A percentile compares a stretch with the other conserved stretches of the same genome.
Conservation (phyloP, 768 basidiomycete genomes). For the Rhodotorula paludigena region DNA sequence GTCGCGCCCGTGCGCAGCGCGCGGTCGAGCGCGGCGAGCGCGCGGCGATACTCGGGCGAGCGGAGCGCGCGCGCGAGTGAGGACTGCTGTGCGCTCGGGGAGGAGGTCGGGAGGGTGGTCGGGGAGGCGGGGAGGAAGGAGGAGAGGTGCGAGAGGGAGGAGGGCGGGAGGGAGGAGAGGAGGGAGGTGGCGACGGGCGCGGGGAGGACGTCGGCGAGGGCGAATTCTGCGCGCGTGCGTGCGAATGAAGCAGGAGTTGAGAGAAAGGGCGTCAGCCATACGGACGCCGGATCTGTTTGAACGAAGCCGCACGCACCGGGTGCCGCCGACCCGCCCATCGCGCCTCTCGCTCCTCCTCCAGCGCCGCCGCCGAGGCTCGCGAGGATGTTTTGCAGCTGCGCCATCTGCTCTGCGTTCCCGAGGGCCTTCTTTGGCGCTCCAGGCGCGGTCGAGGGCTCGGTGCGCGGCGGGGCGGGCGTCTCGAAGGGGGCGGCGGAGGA, state of each 20-base stretch:
- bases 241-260: too few species aligned
- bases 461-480: background rate
- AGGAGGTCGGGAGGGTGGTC: slow-evolving; percentile 6
- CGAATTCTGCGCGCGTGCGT: slow-evolving; percentile 13
- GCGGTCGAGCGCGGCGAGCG: slow-evolving; percentile 8
- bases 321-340: too few species aligned
- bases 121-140: slow-evolving; percentile 18
- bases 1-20: slow-evolving; percentile 37
- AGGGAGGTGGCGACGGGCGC: slow-evolving; percentile 11
- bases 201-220: slow-evolving; percentile 33
- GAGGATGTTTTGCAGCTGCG: slow-evolving; percentile 13
- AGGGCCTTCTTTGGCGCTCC: background rate
- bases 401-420: slow-evolving; percentile 3
- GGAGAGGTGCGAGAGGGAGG: slow-evolving; percentile 15
- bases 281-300: too few species aligned
- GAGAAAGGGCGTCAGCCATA: background rate
- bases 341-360: background rate
- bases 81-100: background rate
- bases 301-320: too few species aligned
- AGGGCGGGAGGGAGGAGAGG: slow-evolving; percentile 11
- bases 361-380: background rate
- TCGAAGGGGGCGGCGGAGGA: background rate
- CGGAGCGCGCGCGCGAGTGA: slow-evolving; percentile 13
- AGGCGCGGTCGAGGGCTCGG: background rate
- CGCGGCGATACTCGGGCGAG: slow-evolving; percentile 23